A percentile compares a stretch with the other conserved stretches of the same genome.
These are phyloP conservation scores for Oryza punctata DNA, from an alignment of 176 grass and related monocot genomes.

Conservation along the genomic window DNA sequence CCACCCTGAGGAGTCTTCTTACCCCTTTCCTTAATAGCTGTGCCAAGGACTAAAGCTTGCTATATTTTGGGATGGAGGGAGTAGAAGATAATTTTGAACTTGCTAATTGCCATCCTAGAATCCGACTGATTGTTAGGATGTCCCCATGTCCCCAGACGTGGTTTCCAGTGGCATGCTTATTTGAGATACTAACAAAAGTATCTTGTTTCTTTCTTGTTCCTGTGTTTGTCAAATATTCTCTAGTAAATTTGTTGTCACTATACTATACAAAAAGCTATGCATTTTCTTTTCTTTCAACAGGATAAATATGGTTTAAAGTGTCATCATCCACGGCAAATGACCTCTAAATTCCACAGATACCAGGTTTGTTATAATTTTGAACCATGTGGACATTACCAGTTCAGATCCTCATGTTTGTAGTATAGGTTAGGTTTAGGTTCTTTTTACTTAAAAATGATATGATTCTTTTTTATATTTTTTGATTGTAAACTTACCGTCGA, in stretches of 20 bases:
- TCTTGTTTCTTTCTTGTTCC: slow-evolving; percentile 17
- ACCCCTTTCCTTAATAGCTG: too few species aligned
- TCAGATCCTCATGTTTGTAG: slow-evolving; percentile 8
- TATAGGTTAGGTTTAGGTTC: neutral
- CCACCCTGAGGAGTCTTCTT: too few species aligned
- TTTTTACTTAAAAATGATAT: neutral
- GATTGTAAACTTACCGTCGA: neutral
- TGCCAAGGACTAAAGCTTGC: too few species aligned
- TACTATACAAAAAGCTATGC: neutral
- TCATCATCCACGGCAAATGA: slow-evolving; percentile 59
- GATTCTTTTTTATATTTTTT: neutral
- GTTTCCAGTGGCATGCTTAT: too few species aligned
- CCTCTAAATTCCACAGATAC: slow-evolving; percentile 71
- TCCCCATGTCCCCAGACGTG: slow-evolving; percentile 8
- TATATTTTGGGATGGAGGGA: too few species aligned
- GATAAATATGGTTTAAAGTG: slow-evolving; percentile 71
- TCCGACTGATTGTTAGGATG: neutral
- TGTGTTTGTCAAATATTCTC: neutral
- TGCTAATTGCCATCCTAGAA: neutral
- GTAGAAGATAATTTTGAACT: neutral
- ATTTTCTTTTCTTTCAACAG: slow-evolving; percentile 40
- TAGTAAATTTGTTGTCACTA: neutral
- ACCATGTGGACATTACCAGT: slow-evolving; percentile 1
- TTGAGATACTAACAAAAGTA: neutral
- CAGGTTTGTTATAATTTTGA: slow-evolving; percentile 60